Evolutionary conservation across 768 basidiomycete genomes (phyloP), one percentile per base, ranked within the genome.

Genomic region (Serpula lacrymans): DNA sequence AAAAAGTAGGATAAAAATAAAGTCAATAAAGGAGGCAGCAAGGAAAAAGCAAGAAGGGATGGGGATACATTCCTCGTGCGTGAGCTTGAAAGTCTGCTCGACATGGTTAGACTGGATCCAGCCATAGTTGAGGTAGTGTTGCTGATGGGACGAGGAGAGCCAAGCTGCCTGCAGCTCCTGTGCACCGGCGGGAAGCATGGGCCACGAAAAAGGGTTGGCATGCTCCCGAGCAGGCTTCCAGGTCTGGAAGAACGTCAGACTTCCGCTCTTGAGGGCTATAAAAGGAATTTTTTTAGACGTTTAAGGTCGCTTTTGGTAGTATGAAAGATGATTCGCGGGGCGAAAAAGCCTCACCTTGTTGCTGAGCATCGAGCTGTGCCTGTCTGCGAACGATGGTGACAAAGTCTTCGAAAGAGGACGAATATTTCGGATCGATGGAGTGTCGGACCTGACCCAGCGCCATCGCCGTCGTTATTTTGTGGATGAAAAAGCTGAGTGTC

Each of bases 151-250:
- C 3, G 44, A 53, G 9, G 57, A 49, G 31, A 45, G 47, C 59
- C 59, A 61, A 2, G 51, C 14, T 3, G 35, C 47, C 31, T 63
- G 46, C n/a, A 62, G 55, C 11, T 62, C 60, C 12, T 53, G 49
- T 6, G 59, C 50, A 14, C 22, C 46, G 0, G 30, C 0, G 2
- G 60, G 60, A 2, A 63, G 53, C 57, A 64, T 57, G 0, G 60
- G 60, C 59, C 62, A 61, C 7, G 48, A 53, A 42, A 62, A 64
- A 1, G 60, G 60, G 24, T 57, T 62, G 1, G 62, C 54, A 12
- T 64, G 63, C 29, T 62, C 42, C 11, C 60, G 52, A 2, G 60
- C 48, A 3, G 49, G 57, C 32, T 62, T 62, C 60, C 60, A 62
- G 25, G 42, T 37, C 26, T 62, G 60, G 46, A 61, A 61, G 43